Base-by-base conservation (phyloP, 805 yeast species). In the Schizosaccharomyces osmophilus region DNA sequence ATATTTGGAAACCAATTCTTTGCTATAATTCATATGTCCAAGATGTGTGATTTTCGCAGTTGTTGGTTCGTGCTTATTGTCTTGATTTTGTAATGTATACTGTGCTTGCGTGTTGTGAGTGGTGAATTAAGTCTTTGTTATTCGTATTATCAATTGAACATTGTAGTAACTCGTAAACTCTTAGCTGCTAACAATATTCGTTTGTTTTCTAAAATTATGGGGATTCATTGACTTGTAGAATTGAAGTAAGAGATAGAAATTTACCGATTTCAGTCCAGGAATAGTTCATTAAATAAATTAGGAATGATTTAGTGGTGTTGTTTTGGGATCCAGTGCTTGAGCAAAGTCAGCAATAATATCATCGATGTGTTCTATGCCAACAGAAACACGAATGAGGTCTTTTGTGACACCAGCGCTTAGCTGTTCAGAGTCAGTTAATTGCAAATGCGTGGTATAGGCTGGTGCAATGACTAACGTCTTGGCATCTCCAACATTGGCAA, bases 401-500 rank as follows among this genome's bases (percentile, higher is more conserved):
- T 88, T 95, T 69, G 93, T 80, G 63, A 90, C 97, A 73, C 97
- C 97, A 60, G 94, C 78, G 15, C 84, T 81, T 54, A 74, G 62
- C 74, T 86, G 87, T 76, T 87, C 97, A 65, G 82, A 85, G 58
- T 85, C 87, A 54, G 76, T 73, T 69, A 90, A 79, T 76, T 93
- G 97, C 72, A 87, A 89, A 74, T 90, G 98, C 31, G 97, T 90
- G 51, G 97, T 93, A 74, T 80, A 87, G 78, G 84, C 89, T 66
- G 98, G 98, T 62, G 96, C 89, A 72, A 90, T 90, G 63, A 90
- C 95, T 70, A 90, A 79, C 57, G 97, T 87, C 77, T 90, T 93
- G 60, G 90, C 83, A 70, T 90, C 98, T 70, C 98, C 98, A 63
- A 90, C 97, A 69, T 90, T 90, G 60, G 98, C 97, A 70, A 93